Conservation (phyloP, 2,329 filamentous ascomycete genomes). For the Ascochyta clinopodiicola region DNA sequence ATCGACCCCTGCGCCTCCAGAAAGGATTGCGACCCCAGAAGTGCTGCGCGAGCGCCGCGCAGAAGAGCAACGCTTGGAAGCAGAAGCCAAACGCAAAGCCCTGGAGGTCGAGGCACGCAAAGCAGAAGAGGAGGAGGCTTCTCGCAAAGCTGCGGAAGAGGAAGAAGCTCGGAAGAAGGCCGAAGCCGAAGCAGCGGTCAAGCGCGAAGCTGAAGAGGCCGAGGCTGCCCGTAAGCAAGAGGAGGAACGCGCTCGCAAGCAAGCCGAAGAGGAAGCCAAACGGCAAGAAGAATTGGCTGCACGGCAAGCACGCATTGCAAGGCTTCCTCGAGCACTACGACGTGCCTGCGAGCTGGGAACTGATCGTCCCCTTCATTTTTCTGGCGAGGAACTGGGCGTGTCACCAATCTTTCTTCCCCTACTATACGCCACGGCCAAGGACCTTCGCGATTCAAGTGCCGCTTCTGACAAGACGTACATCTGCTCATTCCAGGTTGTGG, state of each 20-base stretch:
- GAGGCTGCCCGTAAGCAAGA: constrained; percentile 42
- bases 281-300: constrained; percentile 39
- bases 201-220: constrained; percentile 39
- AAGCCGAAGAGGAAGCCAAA: constrained; percentile 39
- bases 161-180: constrained; percentile 36
- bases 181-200: constrained; percentile 41
- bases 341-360: constrained; percentile 47
- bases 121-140: constrained; percentile 37
- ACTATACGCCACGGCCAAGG: constrained; percentile 41
- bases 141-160: constrained; percentile 38
- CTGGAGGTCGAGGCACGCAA: constrained; percentile 36
- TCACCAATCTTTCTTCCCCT: constrained; percentile 49
- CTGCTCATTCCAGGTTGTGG: constrained; percentile 49
- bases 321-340: constrained; percentile 46
- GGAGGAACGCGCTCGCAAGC: constrained; percentile 40
- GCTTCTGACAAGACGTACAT: constrained; percentile 40
- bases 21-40: constrained; percentile 44
- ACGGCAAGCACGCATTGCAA: constrained; percentile 43
- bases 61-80: constrained; percentile 41
- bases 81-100: constrained; percentile 35
- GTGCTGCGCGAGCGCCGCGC: constrained; percentile 42
- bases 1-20: constrained; percentile 44
- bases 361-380: constrained; percentile 48
- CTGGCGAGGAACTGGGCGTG: constrained; percentile 48
- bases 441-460: constrained; percentile 33